Conservation (phyloP, 768 basidiomycete species). For the Amanita jacksonii region DNA sequence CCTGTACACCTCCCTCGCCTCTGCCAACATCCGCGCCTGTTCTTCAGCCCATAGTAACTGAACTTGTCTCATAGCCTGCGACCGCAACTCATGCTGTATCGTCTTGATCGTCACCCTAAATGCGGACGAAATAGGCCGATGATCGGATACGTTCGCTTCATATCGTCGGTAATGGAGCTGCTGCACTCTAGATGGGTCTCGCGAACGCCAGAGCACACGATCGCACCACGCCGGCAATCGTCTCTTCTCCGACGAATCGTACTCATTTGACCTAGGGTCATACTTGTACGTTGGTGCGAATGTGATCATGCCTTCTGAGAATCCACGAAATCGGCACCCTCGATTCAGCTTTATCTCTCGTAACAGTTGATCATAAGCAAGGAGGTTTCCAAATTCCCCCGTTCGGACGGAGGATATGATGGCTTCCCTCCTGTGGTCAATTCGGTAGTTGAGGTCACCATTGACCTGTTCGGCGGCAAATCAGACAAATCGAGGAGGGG, state of each 20-base stretch:
- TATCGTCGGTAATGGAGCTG: slow-evolving; percentile 71
- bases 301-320: slow-evolving; percentile 71
- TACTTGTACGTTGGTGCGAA: slow-evolving; percentile 96
- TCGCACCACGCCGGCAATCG: slow-evolving; percentile 97
- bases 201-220: slow-evolving; percentile 72
- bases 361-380: slow-evolving; percentile 77
- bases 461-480: slow-evolving; percentile 43
- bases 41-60: slow-evolving; percentile 45
- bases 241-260: slow-evolving; percentile 83
- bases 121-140: slow-evolving; percentile 78
- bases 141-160: slow-evolving; percentile 85
- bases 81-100: slow-evolving; percentile 50
- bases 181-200: slow-evolving; percentile 45
- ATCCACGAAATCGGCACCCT: slow-evolving; percentile 76
- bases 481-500: not conserved
- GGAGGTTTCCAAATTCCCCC: slow-evolving; percentile 52
- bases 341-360: slow-evolving; percentile 87
- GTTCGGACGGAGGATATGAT: slow-evolving; percentile 65
- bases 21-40: slow-evolving; percentile 30
- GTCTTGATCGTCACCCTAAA: slow-evolving; percentile 69
- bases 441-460: slow-evolving; percentile 96
- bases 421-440: slow-evolving; percentile 83
- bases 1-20: slow-evolving; percentile 33
- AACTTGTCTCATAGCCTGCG: slow-evolving; percentile 45
- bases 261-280: slow-evolving; percentile 66